Evolutionary conservation across 2,329 filamentous ascomycete species (phyloP).

Genomic region (Aspergillus sp.): DNA sequence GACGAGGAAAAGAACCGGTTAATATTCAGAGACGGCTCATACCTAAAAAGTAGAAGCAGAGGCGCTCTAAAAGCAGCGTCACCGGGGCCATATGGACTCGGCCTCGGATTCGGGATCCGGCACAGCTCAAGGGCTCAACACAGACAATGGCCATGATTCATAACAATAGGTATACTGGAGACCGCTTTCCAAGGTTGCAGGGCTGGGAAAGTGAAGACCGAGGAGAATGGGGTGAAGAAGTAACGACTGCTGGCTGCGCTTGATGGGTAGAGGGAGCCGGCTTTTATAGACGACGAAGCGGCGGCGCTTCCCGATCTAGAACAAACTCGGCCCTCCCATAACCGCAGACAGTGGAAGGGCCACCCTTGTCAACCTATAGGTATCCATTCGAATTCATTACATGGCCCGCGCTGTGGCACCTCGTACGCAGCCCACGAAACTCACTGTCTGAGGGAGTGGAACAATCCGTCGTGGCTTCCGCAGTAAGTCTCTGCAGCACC

Average conservation of each 20-base stretch:
- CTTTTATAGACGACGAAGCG: constrained; percentile 3
- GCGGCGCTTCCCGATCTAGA: constrained; percentile 3
- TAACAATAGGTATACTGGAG: constrained; percentile 1
- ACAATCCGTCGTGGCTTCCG: not conserved
- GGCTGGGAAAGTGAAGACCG: constrained; percentile 1
- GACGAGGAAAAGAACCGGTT: constrained; percentile 1
- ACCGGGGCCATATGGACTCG: not conserved
- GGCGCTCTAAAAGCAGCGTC: not conserved
- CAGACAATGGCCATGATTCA: not conserved
- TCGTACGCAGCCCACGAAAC: constrained; percentile 1
- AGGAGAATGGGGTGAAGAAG: constrained; percentile 1
- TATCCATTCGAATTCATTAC: constrained; percentile 1
- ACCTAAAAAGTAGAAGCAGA: not conserved
- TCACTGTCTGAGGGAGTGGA: not conserved
- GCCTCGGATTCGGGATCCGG: not conserved
- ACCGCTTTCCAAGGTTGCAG: not conserved
- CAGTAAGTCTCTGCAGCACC: not conserved
- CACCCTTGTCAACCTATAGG: constrained; percentile 1
- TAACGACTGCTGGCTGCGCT: not conserved
- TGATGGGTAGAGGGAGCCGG: constrained; percentile 3
- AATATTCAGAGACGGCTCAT: not conserved
- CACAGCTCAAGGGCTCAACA: constrained; percentile 1
- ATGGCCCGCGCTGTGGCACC: not conserved
- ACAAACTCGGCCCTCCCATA: not conserved
- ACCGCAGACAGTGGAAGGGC: constrained; percentile 1